Evolutionary conservation across 768 basidiomycete genomes (phyloP).

Genomic region (Mycena olivaceomarginata): DNA sequence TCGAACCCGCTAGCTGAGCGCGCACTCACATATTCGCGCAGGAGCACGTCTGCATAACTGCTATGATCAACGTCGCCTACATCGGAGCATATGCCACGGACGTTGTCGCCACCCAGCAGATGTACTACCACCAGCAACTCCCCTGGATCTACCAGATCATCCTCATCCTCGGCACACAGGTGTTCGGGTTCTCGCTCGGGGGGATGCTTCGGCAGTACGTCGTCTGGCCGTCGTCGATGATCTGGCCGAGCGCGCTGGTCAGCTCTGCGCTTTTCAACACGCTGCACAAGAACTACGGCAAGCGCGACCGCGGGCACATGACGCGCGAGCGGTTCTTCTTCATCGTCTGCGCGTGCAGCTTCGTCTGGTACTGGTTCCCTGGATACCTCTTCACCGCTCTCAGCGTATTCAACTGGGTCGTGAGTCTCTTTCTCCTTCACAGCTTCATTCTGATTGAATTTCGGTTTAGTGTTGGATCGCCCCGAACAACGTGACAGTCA

Average conservation of each 20-base stretch:
- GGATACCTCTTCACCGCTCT: slow-evolving; percentile 91
- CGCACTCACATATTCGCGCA: neutral
- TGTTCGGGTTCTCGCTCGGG: slow-evolving; percentile 83
- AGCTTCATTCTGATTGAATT: too few relatives aligned
- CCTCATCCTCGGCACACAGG: slow-evolving; percentile 77
- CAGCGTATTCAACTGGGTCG: slow-evolving; percentile 90
- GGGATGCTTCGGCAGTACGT: slow-evolving; percentile 87
- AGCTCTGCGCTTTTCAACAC: slow-evolving; percentile 92
- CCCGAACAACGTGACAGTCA: slow-evolving; percentile 73
- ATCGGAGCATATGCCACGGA: slow-evolving; percentile 83
- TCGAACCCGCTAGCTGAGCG: too few relatives aligned
- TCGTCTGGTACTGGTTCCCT: slow-evolving; percentile 87
- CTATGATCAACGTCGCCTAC: slow-evolving; percentile 85
- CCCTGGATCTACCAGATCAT: slow-evolving; percentile 77
- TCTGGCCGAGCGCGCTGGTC: slow-evolving; percentile 93
- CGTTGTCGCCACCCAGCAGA: slow-evolving; percentile 76
- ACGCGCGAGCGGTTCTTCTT: slow-evolving; percentile 88
- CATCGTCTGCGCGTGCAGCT: slow-evolving; percentile 74
- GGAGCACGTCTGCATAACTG: slow-evolving; percentile 90
- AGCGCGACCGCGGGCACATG: slow-evolving; percentile 81
- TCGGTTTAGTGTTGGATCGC: slow-evolving; percentile 83
- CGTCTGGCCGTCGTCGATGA: slow-evolving; percentile 91
- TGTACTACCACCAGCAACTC: slow-evolving; percentile 77
- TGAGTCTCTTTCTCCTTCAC: too few relatives aligned
- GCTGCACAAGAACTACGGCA: slow-evolving; percentile 85